Evolutionary conservation across 257 asterid genomes (phyloP), one percentile per base, ranked within the genome.

Genomic region (Primulina huaijiensis): DNA sequence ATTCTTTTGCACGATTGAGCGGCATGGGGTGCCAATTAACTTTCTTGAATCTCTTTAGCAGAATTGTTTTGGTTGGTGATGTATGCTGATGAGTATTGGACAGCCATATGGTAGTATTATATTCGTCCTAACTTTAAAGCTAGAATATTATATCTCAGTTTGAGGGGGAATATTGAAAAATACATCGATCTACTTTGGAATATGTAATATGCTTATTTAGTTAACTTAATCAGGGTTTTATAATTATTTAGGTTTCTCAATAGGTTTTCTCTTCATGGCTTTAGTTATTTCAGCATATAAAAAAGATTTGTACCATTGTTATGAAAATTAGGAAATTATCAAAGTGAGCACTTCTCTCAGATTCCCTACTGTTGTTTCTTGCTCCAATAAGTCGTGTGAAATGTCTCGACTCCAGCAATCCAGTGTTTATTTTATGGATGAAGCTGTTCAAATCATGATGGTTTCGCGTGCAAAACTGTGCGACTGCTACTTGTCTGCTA

Each of bases 391-490:
- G 11, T 68, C 17, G 64, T 66, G 40, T 33, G 50, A 20, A 68
- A 25, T 30, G n/a, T 12, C 6, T n/a, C 12, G 53, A 43, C n/a
- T 0, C 50, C 30, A 50, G 60, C 23, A 25, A 37, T 25, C 27
- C 34, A 62, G 29, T n/a, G 6, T 69, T 62, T 62, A 14, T 31
- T 4, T 35, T 23, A n/a, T 23, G 30, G 67, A 43, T 57, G 14
- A 60, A 52, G 70, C 56, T 67, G 29, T 62, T 72, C n/a, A 38
- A 43, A 43, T 12, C 12, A 38, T 57, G 17, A 38, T 46, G 8
- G 19, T 65, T 59, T 30, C 23, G 12, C 9, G 62, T 62, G 43
- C 21, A 67, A 3, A 67, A 53, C 50, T 40, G 40, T 68, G 72
- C 31, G 21, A 55, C 57, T 34, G 64, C 53, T 63, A 33, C 64